Conservation (phyloP, 805 yeast genomes). For the Wickerhamiella kurtzmanii region DNA sequence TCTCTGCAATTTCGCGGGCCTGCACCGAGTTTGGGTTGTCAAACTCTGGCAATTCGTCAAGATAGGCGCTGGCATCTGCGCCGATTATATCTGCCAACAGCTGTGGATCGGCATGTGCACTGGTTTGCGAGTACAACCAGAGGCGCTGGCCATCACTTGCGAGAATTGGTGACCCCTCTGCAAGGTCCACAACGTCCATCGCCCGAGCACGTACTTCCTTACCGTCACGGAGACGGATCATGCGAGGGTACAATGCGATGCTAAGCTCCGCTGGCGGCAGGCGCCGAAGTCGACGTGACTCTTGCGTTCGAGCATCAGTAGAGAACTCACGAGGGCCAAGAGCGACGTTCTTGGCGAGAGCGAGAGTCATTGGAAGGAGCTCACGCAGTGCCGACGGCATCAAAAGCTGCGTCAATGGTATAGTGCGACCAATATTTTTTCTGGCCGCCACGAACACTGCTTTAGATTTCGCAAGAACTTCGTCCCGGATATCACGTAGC, state of each 20-base stretch:
- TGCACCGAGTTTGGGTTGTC: slow-evolving; percentile 58
- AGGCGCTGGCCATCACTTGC: slow-evolving; percentile 48
- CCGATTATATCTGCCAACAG: slow-evolving; percentile 62
- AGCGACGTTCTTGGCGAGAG: slow-evolving; percentile 57
- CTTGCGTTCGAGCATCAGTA: slow-evolving; percentile 49
- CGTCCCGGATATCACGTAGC: slow-evolving; percentile 36
- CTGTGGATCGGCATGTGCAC: slow-evolving; percentile 39
- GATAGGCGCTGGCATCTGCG: slow-evolving; percentile 34
- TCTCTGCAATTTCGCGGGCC: slow-evolving; percentile 48
- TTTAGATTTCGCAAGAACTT: slow-evolving; percentile 39
- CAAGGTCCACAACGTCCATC: slow-evolving; percentile 29
- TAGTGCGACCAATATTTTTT: slow-evolving; percentile 27
- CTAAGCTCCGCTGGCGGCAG: slow-evolving; percentile 45
- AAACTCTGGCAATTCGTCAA: slow-evolving; percentile 53
- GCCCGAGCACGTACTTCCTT: slow-evolving; percentile 9
- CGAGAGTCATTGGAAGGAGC: slow-evolving; percentile 50
- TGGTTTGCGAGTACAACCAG: slow-evolving; percentile 5
- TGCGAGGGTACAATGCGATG: slow-evolving; percentile 64
- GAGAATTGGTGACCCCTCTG: slow-evolving; percentile 64
- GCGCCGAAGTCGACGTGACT: slow-evolving; percentile 37
- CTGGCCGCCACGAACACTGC: slow-evolving; percentile 51
- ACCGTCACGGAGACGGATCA: slow-evolving; percentile 43
- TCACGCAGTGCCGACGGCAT: slow-evolving; percentile 71
- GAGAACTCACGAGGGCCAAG: slow-evolving; percentile 38
- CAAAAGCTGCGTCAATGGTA: slow-evolving; percentile 49